Evolutionary conservation across 148 eudicot species (phyloP).

Genomic region (Silene uniflora): DNA sequence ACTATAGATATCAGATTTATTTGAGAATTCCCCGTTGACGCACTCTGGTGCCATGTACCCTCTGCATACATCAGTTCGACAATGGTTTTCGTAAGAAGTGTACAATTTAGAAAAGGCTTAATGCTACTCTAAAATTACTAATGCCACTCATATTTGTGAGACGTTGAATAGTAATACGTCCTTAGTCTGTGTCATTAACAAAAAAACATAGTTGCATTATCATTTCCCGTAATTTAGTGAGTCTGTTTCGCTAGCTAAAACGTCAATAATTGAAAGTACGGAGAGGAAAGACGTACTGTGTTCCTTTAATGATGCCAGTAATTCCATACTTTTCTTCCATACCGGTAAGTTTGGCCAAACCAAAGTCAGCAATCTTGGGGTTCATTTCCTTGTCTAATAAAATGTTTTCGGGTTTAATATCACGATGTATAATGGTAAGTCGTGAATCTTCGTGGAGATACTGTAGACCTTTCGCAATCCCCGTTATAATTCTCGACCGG

Average conservation of each 20-base stretch:
- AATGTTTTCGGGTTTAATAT: slow-evolving; percentile 63
- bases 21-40: slow-evolving; percentile 24
- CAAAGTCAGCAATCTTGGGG: slow-evolving; percentile 77
- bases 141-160: no score
- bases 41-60: slow-evolving; percentile 34
- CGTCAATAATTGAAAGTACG: background rate
- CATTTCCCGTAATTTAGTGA: no score
- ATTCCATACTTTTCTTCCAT: slow-evolving; percentile 41
- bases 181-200: no score
- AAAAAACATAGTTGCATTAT: no score
- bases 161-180: no score
- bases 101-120: no score
- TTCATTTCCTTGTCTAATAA: slow-evolving; percentile 49
- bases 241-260: no score
- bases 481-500: slow-evolving; percentile 25
- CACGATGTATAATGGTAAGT: slow-evolving; percentile 30
- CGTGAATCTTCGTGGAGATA: slow-evolving; percentile 36
- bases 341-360: slow-evolving; percentile 53
- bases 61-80: background rate
- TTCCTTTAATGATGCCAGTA: slow-evolving; percentile 37
- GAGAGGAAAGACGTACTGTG: slow-evolving; percentile 17
- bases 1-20: slow-evolving; percentile 33
- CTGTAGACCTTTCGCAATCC: slow-evolving; percentile 32
- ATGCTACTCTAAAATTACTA: no score
- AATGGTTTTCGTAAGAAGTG: background rate